A percentile compares a stretch with the other conserved stretches of the same genome.
These are phyloP conservation scores for Leishmania amazonensis DNA, from an alignment of 208 protist genomes.

Conservation along the genomic window DNA sequence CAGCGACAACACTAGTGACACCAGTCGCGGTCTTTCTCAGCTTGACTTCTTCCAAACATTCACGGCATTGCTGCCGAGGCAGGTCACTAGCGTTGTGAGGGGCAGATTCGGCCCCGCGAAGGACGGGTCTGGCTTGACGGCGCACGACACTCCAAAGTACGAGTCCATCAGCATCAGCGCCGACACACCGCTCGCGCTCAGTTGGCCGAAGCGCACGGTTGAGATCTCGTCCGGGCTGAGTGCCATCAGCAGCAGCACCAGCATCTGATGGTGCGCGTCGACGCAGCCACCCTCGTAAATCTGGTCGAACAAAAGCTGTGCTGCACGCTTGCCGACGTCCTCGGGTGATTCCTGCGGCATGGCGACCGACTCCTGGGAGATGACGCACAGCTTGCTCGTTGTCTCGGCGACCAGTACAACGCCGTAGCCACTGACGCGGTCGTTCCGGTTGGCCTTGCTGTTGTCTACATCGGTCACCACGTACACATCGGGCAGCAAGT, in stretches of 20 bases:
- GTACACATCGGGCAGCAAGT: constrained; percentile 93
- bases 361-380: constrained; percentile 86
- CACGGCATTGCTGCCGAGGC: constrained; percentile 82
- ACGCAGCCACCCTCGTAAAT: constrained; percentile 89
- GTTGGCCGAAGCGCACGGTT: constrained; percentile 86
- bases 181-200: constrained; percentile 69
- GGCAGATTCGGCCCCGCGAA: constrained; percentile 54
- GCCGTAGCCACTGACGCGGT: constrained; percentile 84
- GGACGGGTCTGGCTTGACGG: constrained; percentile 75
- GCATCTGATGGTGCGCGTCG: constrained; percentile 89
- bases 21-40: constrained; percentile 11
- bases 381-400: constrained; percentile 80
- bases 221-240: constrained; percentile 92
- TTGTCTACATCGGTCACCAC: constrained; percentile 92
- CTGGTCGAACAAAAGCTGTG: constrained; percentile 82
- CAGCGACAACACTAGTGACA: background rate
- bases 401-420: constrained; percentile 93
- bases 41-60: constrained; percentile 90
- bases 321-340: constrained; percentile 80
- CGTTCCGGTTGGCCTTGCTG: constrained; percentile 43
- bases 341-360: constrained; percentile 77
- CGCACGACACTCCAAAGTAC: constrained; percentile 87
- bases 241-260: constrained; percentile 92
- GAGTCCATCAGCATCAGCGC: constrained; percentile 85
- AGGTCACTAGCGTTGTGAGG: constrained; percentile 79